These are phyloP conservation scores for Knoxia roxburghii DNA, from an alignment of 257 asterid species.

Conservation along the genomic window DNA sequence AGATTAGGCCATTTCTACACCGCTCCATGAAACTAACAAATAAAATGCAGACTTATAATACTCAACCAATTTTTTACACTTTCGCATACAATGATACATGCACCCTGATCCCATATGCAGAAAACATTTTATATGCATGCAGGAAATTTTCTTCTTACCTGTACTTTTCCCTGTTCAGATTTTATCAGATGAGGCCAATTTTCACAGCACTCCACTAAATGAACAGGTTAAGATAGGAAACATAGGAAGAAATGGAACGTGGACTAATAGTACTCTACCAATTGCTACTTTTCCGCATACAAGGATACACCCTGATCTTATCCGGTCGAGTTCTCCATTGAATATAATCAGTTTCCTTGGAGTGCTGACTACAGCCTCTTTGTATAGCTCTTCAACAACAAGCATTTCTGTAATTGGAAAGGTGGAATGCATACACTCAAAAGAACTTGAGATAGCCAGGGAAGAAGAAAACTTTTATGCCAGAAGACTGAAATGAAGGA, in stretches of 20 bases:
- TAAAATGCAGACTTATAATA: too few species aligned
- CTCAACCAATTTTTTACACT: too few species aligned
- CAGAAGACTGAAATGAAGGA: neutral
- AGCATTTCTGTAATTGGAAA: conserved; percentile 65
- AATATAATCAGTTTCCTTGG: conserved; percentile 60
- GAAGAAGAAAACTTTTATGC: neutral
- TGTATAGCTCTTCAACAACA: conserved; percentile 85
- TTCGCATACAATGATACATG: too few species aligned
- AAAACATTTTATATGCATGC: neutral
- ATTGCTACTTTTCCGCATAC: neutral
- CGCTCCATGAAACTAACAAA: too few species aligned
- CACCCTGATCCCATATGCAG: too few species aligned
- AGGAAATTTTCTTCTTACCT: too few species aligned
- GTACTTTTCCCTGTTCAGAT: neutral
- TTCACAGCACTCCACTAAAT: neutral
- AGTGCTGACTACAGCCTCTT: conserved; percentile 67
- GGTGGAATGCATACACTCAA: neutral
- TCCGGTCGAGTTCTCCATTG: conserved; percentile 90
- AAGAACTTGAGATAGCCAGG: neutral
- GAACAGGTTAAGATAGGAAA: neutral
- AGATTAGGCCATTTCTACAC: too few species aligned
- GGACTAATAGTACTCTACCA: neutral
- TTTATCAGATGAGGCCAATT: neutral
- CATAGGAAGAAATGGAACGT: neutral
- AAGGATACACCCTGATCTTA: conserved; percentile 98